Percentiles rank a stretch among this genome's conserved stretches.
phyloP scores from a whole-genome alignment of 306 rosid genomes.

The Oxytropis ochrocephala region DNA sequence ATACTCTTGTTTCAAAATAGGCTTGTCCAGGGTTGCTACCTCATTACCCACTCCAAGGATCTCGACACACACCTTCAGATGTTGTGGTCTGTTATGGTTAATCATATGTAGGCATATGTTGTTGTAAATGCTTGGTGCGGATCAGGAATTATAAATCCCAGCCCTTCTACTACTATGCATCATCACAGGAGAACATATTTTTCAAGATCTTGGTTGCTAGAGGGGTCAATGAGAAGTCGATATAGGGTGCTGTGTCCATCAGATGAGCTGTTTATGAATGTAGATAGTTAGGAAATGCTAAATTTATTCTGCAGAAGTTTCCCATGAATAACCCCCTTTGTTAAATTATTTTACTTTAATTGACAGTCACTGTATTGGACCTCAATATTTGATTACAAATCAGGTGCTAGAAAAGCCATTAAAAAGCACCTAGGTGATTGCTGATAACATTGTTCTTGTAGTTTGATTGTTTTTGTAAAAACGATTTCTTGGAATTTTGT shows the following conservation, averaged over 20 bases:
- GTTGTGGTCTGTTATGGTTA: background rate
- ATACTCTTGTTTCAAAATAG: constrained; percentile 38
- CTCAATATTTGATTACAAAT: background rate
- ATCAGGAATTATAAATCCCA: background rate
- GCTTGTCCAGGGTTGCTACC: background rate
- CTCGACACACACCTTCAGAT: background rate
- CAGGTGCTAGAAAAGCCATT: background rate
- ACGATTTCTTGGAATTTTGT: background rate
- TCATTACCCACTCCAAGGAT: background rate
- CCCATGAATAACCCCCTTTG: background rate
- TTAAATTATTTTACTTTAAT: background rate
- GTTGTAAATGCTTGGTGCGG: background rate
- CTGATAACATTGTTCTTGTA: background rate
- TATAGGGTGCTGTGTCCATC: background rate
- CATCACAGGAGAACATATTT: background rate
- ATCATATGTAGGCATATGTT: background rate
- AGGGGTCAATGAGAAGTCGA: background rate
- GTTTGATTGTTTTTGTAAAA: background rate
- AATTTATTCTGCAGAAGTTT: background rate
- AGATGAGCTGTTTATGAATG: background rate
- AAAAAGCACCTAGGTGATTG: background rate
- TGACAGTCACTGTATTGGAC: background rate
- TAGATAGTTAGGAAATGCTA: background rate
- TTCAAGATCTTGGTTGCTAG: background rate
- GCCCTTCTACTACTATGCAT: constrained; percentile 1